phyloP scores from a whole-genome alignment of 768 basidiomycete genomes.

The Suillus tomentosus region DNA sequence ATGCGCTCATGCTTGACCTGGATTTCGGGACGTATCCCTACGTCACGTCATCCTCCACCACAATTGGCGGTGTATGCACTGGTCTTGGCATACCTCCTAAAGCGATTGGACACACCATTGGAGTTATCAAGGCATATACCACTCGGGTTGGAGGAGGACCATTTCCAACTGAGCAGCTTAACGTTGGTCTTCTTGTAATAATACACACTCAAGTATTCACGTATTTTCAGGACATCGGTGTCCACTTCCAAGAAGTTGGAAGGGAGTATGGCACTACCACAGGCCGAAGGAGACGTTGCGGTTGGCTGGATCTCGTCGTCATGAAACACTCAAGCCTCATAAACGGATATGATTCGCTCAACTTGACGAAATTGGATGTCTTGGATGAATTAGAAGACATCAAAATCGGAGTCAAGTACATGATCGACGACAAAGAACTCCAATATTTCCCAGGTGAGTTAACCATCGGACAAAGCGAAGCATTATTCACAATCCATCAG shows the following conservation, averaged over 20 bases:
- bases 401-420: constrained; percentile 84
- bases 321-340: constrained; percentile 90
- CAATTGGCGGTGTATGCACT: constrained; percentile 94
- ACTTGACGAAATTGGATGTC: constrained; percentile 95
- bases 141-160: constrained; percentile 98
- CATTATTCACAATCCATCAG: constrained; percentile 37
- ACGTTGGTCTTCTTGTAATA: constrained; percentile 50
- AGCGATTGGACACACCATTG: constrained; percentile 81
- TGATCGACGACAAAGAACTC: constrained; percentile 74
- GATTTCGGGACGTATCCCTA: constrained; percentile 98
- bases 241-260: constrained; percentile 91
- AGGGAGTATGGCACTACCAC: constrained; percentile 92
- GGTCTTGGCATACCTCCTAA: constrained; percentile 97
- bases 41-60: constrained; percentile 93
- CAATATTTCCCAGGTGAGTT: constrained; percentile 83
- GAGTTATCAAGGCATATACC: constrained; percentile 98
- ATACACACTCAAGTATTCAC: constrained; percentile 8
- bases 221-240: constrained; percentile 64
- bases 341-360: constrained; percentile 93
- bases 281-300: constrained; percentile 89
- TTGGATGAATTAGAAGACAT: constrained; percentile 85
- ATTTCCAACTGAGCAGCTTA: constrained; percentile 94
- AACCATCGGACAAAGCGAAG: not conserved
- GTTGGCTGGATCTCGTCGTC: constrained; percentile 97
- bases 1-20: constrained; percentile 97